These are phyloP conservation scores for Davidsoniella australis DNA, from an alignment of 2,329 filamentous ascomycete species.

Conservation along the genomic window DNA sequence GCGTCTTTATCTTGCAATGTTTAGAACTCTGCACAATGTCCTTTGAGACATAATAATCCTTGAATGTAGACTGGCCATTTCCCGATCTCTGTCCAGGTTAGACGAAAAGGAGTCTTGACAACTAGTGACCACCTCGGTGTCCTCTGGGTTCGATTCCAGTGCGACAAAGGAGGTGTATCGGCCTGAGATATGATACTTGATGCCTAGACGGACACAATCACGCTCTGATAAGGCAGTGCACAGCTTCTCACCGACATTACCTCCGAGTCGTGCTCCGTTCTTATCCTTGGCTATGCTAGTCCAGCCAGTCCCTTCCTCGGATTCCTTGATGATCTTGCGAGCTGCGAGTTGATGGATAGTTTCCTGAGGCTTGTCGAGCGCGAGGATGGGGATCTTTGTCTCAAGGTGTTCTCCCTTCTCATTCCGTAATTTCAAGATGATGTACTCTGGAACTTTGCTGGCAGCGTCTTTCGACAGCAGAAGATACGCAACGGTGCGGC, in stretches of 20 bases:
- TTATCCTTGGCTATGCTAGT: conserved; percentile 32
- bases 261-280: conserved; percentile 26
- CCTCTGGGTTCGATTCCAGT: conserved; percentile 27
- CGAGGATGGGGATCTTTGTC: conserved; percentile 45
- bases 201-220: conserved; percentile 49
- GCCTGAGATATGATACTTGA: conserved; percentile 47
- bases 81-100: no score
- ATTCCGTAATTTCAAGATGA: conserved; percentile 30
- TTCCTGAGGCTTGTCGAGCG: conserved; percentile 26
- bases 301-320: conserved; percentile 57
- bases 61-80: no score
- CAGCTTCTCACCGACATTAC: conserved; percentile 40
- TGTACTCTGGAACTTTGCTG: conserved; percentile 27
- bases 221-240: conserved; percentile 23
- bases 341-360: conserved; percentile 56
- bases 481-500: conserved; percentile 46
- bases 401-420: conserved; percentile 30
- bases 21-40: no score
- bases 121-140: neutral
- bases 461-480: conserved; percentile 36
- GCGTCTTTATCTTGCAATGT: no score
- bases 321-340: conserved; percentile 47
- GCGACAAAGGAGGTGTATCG: conserved; percentile 63
- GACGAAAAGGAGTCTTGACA: no score
- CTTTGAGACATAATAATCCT: no score